Evolutionary conservation across 192 early-diverging fungal genomes (phyloP).

Genomic region (Gamsiella multidivaricata): DNA sequence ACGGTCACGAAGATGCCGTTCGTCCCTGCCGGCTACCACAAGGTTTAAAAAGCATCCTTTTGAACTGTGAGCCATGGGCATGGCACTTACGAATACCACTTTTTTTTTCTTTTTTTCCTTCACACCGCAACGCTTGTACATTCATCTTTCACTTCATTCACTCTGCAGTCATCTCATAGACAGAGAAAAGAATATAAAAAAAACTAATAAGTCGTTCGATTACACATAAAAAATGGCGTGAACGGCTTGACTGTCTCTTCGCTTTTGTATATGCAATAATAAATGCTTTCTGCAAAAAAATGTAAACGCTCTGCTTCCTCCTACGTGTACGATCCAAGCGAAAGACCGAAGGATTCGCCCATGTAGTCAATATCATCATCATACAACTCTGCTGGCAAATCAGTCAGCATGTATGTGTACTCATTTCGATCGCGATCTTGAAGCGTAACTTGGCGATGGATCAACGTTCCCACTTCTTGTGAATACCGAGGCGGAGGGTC

Average conservation of each 20-base stretch:
- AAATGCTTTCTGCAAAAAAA: too few relatives aligned
- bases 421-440: too few relatives aligned
- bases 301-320: too few relatives aligned
- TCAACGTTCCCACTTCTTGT: too few relatives aligned
- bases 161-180: neutral
- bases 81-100: neutral
- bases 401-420: too few relatives aligned
- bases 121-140: neutral
- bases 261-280: too few relatives aligned
- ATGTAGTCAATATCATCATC: neutral
- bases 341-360: neutral
- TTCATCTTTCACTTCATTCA: too few relatives aligned
- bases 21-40: conserved; percentile 85
- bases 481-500: too few relatives aligned
- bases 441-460: too few relatives aligned
- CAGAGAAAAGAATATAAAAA: conserved; percentile 8
- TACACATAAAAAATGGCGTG: too few relatives aligned
- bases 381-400: neutral
- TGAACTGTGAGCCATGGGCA: neutral
- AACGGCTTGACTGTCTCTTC: too few relatives aligned
- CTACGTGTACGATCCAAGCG: neutral
- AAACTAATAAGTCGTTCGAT: too few relatives aligned
- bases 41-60: conserved; percentile 37
- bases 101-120: neutral
- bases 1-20: conserved; percentile 96